Conservation (phyloP, 1,284 basidiomycete genomes). For the Marasmius sp. region DNA sequence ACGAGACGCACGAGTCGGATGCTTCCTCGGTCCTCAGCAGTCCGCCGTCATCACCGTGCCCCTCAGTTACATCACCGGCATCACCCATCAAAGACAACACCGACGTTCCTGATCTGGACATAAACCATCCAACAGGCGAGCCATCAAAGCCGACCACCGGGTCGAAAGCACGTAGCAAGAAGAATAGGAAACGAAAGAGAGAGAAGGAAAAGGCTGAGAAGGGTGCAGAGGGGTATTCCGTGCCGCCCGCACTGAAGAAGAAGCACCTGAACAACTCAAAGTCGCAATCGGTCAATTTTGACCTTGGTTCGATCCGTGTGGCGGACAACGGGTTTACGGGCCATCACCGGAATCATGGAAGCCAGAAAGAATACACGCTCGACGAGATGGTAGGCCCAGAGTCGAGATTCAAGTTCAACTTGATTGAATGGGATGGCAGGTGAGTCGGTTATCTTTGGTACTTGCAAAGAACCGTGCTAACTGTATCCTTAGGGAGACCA, state of each 20-base stretch:
- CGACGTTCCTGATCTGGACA: background rate
- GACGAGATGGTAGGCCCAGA: background rate
- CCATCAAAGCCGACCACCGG: background rate
- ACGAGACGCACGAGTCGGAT: too few relatives aligned
- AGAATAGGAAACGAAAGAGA: background rate
- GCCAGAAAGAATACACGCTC: background rate
- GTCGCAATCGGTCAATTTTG: background rate
- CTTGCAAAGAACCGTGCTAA: too few relatives aligned
- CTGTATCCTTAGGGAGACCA: too few relatives aligned
- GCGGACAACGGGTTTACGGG: background rate
- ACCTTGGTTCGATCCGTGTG: background rate
- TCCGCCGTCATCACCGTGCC: background rate
- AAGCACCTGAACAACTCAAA: background rate
- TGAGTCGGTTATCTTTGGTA: background rate
- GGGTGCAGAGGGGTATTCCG: background rate
- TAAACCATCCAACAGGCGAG: background rate
- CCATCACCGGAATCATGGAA: background rate
- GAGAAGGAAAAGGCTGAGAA: background rate
- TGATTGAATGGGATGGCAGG: background rate
- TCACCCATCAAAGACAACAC: background rate
- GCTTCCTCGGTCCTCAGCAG: background rate
- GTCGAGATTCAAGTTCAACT: background rate
- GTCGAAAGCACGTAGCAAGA: background rate
- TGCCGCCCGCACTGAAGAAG: background rate
- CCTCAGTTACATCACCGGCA: background rate